Evolutionary conservation across 202 grass and related monocot species (phyloP), one percentile per base, ranked within the genome.

Genomic region (Tripidium arundinaceum): DNA sequence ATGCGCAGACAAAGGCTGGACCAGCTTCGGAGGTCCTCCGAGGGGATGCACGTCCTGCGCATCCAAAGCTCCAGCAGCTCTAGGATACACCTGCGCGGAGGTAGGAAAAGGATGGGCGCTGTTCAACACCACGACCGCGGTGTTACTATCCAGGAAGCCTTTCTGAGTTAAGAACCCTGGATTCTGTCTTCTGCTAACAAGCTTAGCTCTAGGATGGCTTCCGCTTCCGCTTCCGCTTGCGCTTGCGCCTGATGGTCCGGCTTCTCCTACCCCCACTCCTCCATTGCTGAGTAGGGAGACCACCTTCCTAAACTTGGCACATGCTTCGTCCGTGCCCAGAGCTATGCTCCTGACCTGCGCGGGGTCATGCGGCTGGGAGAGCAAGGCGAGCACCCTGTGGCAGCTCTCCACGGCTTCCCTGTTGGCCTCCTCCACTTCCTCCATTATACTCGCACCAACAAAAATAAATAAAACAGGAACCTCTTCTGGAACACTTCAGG

Each of bases 341-440:
- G 82, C 73, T 81, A 99, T 77, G 52, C 72, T 81, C 70, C 62
- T 90, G 29, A 76, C 81, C 65, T 88, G 79, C 3, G 80, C 84
- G 6, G 88, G 92, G 68, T 93, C 87, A 67, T 89, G 85, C 24
- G 87, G 84, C 84, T 96, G 88, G 13, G 84, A 79, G 41, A 99
- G 85, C 33, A 96, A 82, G 61, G 75, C 78, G 5, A 99, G 83
- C 55, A 99, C 87, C 57, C 85, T 90, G 83, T 88, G 85, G 70
- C 96, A 96, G 80, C 88, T 93, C 86, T 88, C 92, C 52, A 93
- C 86, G 22, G 96, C 96, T 52, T 85, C 88, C 69, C 83, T 93
- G 81, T 93, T 99, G 11, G 92, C 96, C 70, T 63, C 78, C 85
- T 99, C 92, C 63, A 99, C 83, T 61, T 96, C 90, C 80, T 99